Evolutionary conservation across 2,329 filamentous ascomycete genomes (phyloP).

Genomic region (Biscogniauxia sp.): DNA sequence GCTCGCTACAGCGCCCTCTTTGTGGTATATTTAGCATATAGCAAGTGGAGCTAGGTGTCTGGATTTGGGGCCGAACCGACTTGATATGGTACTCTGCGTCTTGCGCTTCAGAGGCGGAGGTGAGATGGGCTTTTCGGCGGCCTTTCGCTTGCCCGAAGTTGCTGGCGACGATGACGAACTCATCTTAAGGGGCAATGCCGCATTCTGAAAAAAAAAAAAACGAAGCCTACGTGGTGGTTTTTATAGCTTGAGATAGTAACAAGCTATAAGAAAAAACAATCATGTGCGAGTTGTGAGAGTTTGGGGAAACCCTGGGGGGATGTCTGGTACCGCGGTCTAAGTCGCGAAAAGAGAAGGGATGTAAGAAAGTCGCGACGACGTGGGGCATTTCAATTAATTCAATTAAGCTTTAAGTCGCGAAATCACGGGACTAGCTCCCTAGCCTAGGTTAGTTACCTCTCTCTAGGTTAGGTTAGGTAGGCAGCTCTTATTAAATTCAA

Average conservation of each 20-base stretch:
- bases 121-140: slow-evolving; percentile 43
- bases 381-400: background rate
- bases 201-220: background rate
- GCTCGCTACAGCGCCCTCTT: slow-evolving; percentile 68
- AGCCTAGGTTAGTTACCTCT: no score
- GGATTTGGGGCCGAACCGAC: slow-evolving; percentile 32
- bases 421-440: background rate
- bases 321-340: background rate
- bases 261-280: background rate
- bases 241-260: no score
- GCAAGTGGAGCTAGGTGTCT: background rate
- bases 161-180: background rate
- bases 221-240: no score
- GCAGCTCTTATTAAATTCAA: no score
- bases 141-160: slow-evolving; percentile 26
- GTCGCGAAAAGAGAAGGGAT: background rate
- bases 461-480: no score
- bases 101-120: slow-evolving; percentile 54
- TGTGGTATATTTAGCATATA: slow-evolving; percentile 12
- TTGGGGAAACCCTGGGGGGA: background rate
- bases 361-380: background rate
- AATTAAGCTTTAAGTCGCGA: background rate
- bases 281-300: background rate
- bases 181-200: background rate
- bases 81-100: slow-evolving; percentile 50